phyloP scores from a whole-genome alignment of 768 basidiomycete genomes.

The Trametes sanguinea region DNA sequence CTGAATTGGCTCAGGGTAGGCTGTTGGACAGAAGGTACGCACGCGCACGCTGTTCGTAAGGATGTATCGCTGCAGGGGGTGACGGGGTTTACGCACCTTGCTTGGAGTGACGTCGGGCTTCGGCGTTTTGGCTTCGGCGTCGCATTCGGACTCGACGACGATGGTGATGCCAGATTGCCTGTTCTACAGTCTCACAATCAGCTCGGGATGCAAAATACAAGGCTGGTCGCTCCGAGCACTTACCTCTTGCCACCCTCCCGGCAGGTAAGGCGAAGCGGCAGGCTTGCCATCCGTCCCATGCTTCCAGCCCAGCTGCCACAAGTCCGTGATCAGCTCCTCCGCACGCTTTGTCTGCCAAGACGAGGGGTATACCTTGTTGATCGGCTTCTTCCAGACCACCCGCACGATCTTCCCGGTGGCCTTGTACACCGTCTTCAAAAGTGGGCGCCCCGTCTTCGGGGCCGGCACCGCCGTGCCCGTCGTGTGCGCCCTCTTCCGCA shows the following conservation, averaged over 20 bases:
- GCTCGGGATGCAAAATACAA: no score
- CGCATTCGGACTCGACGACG: neutral
- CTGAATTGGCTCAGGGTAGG: neutral
- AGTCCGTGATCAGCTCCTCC: no score
- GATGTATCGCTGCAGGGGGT: neutral
- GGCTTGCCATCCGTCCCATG: no score
- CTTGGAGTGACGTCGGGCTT: neutral
- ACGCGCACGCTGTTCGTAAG: no score
- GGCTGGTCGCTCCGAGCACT: no score
- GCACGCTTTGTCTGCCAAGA: no score
- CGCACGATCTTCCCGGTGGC: constrained; percentile 13
- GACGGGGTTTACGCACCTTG: neutral
- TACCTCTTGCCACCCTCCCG: no score
- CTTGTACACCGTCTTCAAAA: constrained; percentile 7
- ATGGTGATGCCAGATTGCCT: neutral
- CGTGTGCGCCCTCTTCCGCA: neutral
- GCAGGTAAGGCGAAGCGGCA: no score
- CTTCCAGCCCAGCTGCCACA: no score
- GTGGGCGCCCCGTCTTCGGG: neutral
- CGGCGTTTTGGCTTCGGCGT: neutral
- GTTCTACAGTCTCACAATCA: neutral
- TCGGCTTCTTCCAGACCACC: constrained; percentile 2
- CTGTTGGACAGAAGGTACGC: neutral
- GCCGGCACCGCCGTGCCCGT: neutral
- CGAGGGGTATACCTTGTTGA: constrained; percentile 2